Conservation (phyloP, 805 yeast species). For the Kodamaea fukazawae region DNA sequence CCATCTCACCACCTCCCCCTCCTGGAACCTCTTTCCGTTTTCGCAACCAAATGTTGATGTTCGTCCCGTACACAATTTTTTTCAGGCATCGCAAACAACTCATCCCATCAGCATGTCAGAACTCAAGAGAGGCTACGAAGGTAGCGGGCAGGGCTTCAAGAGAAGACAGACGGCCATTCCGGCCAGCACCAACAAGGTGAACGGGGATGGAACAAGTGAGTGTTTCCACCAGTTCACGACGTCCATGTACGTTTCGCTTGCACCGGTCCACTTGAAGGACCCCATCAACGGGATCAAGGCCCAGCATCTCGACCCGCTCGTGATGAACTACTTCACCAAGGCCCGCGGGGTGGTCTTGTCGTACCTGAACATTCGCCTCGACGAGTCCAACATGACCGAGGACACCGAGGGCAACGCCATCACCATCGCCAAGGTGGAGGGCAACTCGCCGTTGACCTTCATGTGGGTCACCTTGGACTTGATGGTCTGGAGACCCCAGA, state of each 20-base stretch:
- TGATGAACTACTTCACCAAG: slow-evolving; percentile 74
- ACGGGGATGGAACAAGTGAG: slow-evolving; percentile 52
- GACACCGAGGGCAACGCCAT: slow-evolving; percentile 41
- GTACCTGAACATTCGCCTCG: slow-evolving; percentile 61
- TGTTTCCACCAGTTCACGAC: slow-evolving; percentile 66
- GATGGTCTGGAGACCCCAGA: slow-evolving; percentile 83
- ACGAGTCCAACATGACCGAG: slow-evolving; percentile 37
- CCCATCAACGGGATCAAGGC: slow-evolving; percentile 78
- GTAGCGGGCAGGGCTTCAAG: slow-evolving; percentile 10
- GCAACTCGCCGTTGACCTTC: slow-evolving; percentile 84
- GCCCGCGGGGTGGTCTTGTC: slow-evolving; percentile 84
- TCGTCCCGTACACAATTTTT: no score
- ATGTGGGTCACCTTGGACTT: slow-evolving; percentile 83
- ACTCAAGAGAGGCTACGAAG: slow-evolving; percentile 8
- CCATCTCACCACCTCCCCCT: no score
- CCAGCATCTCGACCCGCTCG: slow-evolving; percentile 86
- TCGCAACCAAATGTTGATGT: no score
- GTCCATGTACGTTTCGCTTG: slow-evolving; percentile 75
- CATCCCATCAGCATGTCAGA: slow-evolving; percentile 4
- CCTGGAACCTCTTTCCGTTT: no score
- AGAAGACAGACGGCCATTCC: slow-evolving; percentile 18
- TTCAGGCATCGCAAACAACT: slow-evolving; percentile 7
- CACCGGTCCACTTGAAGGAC: slow-evolving; percentile 69
- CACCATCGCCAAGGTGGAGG: slow-evolving; percentile 62
- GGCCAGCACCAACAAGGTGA: slow-evolving; percentile 36